Evolutionary conservation across 208 protist species (phyloP).

Genomic region (Leishmania tropica): DNA sequence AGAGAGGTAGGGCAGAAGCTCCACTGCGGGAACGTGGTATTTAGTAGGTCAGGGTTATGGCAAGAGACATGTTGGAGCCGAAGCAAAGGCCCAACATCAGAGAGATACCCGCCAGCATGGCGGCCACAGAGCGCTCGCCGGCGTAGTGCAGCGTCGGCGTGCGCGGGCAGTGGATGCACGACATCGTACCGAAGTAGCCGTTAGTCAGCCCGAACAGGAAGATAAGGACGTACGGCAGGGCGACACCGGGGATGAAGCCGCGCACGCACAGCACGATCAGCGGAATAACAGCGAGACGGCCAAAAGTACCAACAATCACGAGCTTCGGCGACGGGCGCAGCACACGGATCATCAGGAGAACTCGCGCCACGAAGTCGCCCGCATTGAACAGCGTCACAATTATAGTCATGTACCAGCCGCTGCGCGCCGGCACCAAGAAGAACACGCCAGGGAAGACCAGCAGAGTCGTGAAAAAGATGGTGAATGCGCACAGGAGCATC

Average conservation of each 20-base stretch:
- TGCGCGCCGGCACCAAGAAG: constrained; percentile 38
- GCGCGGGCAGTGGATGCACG: constrained; percentile 64
- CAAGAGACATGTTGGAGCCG: constrained; percentile 54
- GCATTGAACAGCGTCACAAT: constrained; percentile 64
- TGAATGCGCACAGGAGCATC: constrained; percentile 67
- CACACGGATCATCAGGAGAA: constrained; percentile 43
- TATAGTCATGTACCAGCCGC: constrained; percentile 63
- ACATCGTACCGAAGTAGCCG: constrained; percentile 77
- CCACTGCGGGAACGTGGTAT: neutral
- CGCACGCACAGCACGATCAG: constrained; percentile 68
- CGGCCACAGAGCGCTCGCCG: constrained; percentile 69
- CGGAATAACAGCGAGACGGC: constrained; percentile 55
- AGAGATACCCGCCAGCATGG: constrained; percentile 41
- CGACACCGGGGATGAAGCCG: constrained; percentile 41
- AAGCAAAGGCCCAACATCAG: constrained; percentile 59
- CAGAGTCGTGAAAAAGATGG: constrained; percentile 64
- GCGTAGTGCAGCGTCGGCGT: constrained; percentile 47
- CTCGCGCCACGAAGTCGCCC: constrained; percentile 58
- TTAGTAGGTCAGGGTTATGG: constrained; percentile 47
- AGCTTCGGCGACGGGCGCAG: constrained; percentile 46
- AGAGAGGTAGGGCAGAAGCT: neutral
- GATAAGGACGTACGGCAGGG: constrained; percentile 62
- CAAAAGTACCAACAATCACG: constrained; percentile 50
- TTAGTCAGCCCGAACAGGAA: constrained; percentile 62
- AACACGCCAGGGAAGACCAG: constrained; percentile 78